A percentile compares a stretch with the other conserved stretches of the same genome.
Evolutionary conservation across 139 green algal genomes (phyloP).

Genomic region (Micromonas commoda): DNA sequence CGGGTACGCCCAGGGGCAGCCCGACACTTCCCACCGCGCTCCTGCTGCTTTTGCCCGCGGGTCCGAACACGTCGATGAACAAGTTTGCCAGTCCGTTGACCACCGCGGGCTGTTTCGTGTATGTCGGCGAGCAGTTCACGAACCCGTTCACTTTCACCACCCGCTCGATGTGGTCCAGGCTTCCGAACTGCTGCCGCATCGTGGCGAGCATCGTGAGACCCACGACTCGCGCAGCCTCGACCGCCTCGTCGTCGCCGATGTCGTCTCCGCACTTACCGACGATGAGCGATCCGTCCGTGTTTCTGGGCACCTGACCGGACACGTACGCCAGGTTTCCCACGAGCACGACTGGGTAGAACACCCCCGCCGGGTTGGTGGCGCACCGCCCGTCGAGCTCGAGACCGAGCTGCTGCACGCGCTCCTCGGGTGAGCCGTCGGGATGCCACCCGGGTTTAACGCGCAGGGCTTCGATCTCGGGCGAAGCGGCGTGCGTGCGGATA

Average conservation of each 20-base stretch:
- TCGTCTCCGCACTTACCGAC: background rate
- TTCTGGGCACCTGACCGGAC: conserved; percentile 14
- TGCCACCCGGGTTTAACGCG: background rate
- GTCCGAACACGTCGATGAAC: conserved; percentile 30
- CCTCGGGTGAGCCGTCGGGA: background rate
- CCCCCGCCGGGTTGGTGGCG: conserved; percentile 14
- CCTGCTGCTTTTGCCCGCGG: conserved; percentile 11
- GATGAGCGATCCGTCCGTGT: conserved; percentile 12
- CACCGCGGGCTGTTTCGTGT: conserved; percentile 10
- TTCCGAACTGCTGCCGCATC: conserved; percentile 9
- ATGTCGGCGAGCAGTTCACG: conserved; percentile 6
- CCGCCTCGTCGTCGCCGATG: conserved; percentile 2
- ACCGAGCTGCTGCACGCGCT: conserved; percentile 14
- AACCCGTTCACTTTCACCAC: conserved; percentile 26
- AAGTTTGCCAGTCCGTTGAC: conserved; percentile 19
- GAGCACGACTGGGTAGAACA: conserved; percentile 25
- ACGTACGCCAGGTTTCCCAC: conserved; percentile 18
- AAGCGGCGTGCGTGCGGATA: background rate
- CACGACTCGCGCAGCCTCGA: background rate
- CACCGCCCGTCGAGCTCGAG: conserved; percentile 12
- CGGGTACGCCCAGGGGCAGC: conserved; percentile 16
- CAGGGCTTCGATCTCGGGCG: background rate
- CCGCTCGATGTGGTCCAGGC: background rate
- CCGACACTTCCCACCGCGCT: background rate
- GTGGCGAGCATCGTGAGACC: conserved; percentile 27